These are phyloP conservation scores for Calocera viscosa DNA, from an alignment of 768 basidiomycete species.

Conservation along the genomic window DNA sequence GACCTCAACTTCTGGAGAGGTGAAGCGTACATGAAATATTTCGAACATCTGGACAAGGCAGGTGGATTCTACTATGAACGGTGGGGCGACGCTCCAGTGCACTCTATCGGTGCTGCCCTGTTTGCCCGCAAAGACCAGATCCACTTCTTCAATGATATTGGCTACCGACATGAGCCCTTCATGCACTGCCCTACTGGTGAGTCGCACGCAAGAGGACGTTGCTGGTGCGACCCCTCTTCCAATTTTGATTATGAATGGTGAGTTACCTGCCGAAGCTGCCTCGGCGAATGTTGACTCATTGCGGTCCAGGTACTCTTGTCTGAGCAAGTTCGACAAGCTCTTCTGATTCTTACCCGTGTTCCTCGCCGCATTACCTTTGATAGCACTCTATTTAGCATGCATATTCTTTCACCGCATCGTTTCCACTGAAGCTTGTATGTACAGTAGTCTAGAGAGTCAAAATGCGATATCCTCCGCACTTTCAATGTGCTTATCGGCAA, in stretches of 20 bases:
- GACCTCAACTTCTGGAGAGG: conserved; percentile 73
- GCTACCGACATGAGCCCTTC: conserved; percentile 88
- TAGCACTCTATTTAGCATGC: not conserved
- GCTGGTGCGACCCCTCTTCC: conserved; percentile 66
- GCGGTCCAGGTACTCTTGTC: conserved; percentile 61
- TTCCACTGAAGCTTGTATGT: not conserved
- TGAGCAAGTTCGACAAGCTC: conserved; percentile 51
- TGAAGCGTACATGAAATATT: conserved; percentile 71
- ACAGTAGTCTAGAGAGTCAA: not conserved
- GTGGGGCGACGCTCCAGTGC: conserved; percentile 90
- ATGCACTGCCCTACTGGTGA: conserved; percentile 78
- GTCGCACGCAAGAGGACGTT: conserved; percentile 64
- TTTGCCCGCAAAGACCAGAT: conserved; percentile 82
- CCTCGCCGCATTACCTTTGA: not conserved
- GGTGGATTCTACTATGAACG: conserved; percentile 92
- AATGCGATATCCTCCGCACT: not conserved
- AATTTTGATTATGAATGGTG: conserved; percentile 41
- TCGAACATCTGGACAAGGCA: conserved; percentile 61
- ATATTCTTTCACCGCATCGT: not conserved
- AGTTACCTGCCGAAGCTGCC: not conserved
- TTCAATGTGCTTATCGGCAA: too few relatives aligned
- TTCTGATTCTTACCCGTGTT: not conserved
- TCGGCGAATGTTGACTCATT: not conserved
- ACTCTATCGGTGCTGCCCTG: conserved; percentile 80
- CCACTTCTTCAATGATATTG: conserved; percentile 86